Evolutionary conservation across 345 rosid species (phyloP), one percentile per base, ranked within the genome.

Genomic region (Excoecaria cochinchinensis): DNA sequence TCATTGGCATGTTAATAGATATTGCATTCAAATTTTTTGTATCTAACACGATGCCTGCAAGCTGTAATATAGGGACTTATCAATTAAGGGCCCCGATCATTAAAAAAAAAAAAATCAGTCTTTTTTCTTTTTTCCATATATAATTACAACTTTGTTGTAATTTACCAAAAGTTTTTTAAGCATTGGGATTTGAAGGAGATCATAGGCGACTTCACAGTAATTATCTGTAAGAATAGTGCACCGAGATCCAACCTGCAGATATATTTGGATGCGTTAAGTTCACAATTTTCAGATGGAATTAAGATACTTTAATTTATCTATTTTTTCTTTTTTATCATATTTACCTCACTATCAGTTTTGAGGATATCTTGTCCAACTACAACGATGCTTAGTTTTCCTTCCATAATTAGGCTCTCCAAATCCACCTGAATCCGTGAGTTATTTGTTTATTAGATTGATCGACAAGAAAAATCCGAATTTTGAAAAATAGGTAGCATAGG

Each of bases 181-280:
- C 60, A 79, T 17, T 13, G 85, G 78, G 21, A 70, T 84, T 79
- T 87, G 83, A 38, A 90, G 90, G 72, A 88, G 79, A 77, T 90
- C 89, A 70, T 87, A 88, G 60, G 92, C 94, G 69, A 85, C 92
- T 81, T 90, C 94, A 76, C 92, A 88, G 76, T 82, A 87, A 77
- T 88, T 86, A 75, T 90, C 94, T 16, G 92, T 88, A 5, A 90
- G 89, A 76, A 83, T 72, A 17, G 94, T 84, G 82, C 90, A 90
- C 52, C 70, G 86, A 63, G 92, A 88, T 72, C 42, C 61, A 12
- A 68, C 77, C 77, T 74, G 63, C 40, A 25, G 1, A 50, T 47
- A 12, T 1, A 73, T 50, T 46, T 25, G n/a, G 13, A 16, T 10
- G 36, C 25, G 11, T 2, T 44, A 63, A 1, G 61, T 48, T 19